Base-by-base conservation (phyloP, 805 yeast genomes). In the baker's yeast (Saccharomyces cerevisiae) region DNA sequence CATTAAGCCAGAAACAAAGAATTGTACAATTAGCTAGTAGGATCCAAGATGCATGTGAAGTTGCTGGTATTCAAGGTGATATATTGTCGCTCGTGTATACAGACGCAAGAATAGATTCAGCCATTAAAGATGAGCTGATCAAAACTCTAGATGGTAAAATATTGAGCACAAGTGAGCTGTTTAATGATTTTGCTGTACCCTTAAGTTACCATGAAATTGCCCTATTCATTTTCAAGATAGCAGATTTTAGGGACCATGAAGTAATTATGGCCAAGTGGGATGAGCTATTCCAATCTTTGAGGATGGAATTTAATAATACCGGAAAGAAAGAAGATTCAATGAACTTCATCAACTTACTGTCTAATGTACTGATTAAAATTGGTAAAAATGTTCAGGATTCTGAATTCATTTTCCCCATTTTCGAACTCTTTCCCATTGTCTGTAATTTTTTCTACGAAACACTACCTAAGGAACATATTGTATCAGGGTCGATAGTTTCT, bases 101-200 rank as follows among this genome's bases (percentile, higher is more conserved):
- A 17, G 91, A 85, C 64, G 63, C 66, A 14, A 73, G 87, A 64
- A 54, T 68, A 48, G 63, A 64, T n/a, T n/a, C 57, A 3, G 77
- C 74, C 1, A 79, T 82, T 47, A 80, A 80, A 60, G 69, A 71
- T 6, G 77, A 76, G 49, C 79, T 87, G 10, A 66, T 77, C 4
- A 73, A 71, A 13, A 76, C 78, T 47, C 76, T 94, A 53, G 81
- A 87, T 65, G 80, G 77, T 43, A 79, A 79, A 64, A 81, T 94
- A 32, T 73, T 85, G 61, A 79, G 85, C 3, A 81, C 90, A 31
- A 84, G 87, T 62, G 94, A 87, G 55, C 73, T 94, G 52, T 92
- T 83, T 75, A 92, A 94, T 71, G 85, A 82, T 58, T 92, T 78
- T 70, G 89, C 96, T 11, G 91, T 87, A 62, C 96, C 96, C 26